Percentiles rank a stretch among this genome's conserved stretches.
These are phyloP conservation scores for Tricholomella constricta DNA, from an alignment of 768 basidiomycete genomes.

Conservation along the genomic window DNA sequence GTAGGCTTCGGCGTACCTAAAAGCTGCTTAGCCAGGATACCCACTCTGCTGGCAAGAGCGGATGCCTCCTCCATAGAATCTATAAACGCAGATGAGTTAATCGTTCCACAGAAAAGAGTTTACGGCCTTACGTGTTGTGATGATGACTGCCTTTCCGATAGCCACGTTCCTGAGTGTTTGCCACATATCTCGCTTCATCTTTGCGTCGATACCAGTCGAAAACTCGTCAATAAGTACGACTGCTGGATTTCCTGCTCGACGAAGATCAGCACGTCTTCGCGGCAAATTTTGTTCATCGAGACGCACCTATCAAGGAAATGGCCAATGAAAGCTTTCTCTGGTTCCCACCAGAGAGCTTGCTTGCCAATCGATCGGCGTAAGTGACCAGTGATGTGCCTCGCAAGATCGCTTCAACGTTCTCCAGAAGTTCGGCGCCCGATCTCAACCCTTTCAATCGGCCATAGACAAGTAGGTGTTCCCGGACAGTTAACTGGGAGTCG, in stretches of 20 bases:
- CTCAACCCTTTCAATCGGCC: conserved; percentile 72
- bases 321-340: conserved; percentile 76
- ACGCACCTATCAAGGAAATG: conserved; percentile 68
- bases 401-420: conserved; percentile 60
- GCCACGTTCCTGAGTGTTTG: conserved; percentile 64
- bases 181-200: conserved; percentile 88
- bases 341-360: conserved; percentile 77
- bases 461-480: conserved; percentile 73
- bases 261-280: background rate
- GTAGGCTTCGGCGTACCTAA: conserved; percentile 47
- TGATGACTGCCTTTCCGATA: conserved; percentile 67
- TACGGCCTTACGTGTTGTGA: conserved; percentile 62
- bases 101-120: conserved; percentile 1
- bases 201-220: conserved; percentile 81
- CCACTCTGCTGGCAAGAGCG: conserved; percentile 73
- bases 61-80: conserved; percentile 88
- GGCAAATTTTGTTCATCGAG: background rate
- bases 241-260: conserved; percentile 72
- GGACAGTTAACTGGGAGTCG: conserved; percentile 74
- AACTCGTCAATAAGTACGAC: conserved; percentile 84
- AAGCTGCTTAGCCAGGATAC: conserved; percentile 71
- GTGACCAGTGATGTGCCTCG: conserved; percentile 54
- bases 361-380: conserved; percentile 73
- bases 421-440: conserved; percentile 47
- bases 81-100: conserved; percentile 20